phyloP scores from a whole-genome alignment of 2,329 filamentous ascomycete species.

The Sporothrix brasiliensis region DNA sequence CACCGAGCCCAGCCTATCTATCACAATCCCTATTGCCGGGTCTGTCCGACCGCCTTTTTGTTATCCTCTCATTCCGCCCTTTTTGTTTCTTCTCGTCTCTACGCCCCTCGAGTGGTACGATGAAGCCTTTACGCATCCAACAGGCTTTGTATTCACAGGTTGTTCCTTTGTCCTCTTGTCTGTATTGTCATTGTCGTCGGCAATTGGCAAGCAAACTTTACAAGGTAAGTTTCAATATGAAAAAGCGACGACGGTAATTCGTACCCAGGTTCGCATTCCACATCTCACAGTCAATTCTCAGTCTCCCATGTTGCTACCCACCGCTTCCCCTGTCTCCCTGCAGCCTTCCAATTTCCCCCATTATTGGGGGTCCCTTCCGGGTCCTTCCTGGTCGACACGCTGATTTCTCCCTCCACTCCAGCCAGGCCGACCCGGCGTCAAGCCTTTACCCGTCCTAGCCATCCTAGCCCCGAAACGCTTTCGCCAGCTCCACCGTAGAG shows the following conservation, averaged over 20 bases:
- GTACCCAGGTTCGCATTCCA: background rate
- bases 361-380: background rate
- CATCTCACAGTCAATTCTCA: background rate
- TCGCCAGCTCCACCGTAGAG: background rate
- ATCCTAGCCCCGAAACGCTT: constrained; percentile 12
- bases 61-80: background rate
- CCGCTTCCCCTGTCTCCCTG: constrained; percentile 19
- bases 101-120: background rate
- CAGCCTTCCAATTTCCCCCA: constrained; percentile 23
- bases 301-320: background rate
- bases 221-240: background rate
- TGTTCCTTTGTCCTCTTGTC: background rate
- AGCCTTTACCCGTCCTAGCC: background rate
- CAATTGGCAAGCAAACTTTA: background rate
- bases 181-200: constrained; percentile 11
- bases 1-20: background rate
- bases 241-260: background rate
- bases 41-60: background rate
- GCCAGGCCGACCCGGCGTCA: background rate
- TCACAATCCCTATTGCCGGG: background rate
- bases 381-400: constrained; percentile 2
- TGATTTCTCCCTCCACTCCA: background rate
- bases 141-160: background rate
- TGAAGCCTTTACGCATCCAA: background rate
- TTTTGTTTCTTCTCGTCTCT: background rate